These are phyloP conservation scores for Colletotrichum sp. DNA, from an alignment of 2,329 filamentous ascomycete species.

Conservation along the genomic window DNA sequence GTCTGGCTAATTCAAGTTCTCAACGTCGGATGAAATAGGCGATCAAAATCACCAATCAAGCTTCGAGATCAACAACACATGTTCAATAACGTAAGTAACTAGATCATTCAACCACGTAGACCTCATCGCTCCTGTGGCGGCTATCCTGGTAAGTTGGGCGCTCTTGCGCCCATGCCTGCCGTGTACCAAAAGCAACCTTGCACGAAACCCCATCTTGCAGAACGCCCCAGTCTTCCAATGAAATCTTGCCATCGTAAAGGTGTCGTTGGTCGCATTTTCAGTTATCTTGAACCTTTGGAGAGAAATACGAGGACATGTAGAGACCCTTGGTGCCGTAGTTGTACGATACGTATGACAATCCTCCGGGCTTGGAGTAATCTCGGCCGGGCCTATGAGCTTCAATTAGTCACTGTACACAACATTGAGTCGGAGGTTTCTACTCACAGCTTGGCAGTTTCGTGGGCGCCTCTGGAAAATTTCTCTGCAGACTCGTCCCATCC, in stretches of 20 bases:
- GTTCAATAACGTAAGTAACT: neutral
- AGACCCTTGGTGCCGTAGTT: neutral
- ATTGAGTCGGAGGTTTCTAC: neutral
- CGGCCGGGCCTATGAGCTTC: neutral
- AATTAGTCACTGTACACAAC: neutral
- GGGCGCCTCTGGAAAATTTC: neutral
- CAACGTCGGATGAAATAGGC: neutral
- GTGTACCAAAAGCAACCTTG: neutral
- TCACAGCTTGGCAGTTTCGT: neutral
- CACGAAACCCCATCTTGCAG: neutral
- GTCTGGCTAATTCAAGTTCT: neutral
- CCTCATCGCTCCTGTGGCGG: neutral
- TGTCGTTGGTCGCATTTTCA: neutral
- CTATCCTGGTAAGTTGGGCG: neutral
- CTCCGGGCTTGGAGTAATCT: conserved; percentile 4
- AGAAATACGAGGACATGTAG: conserved; percentile 15
- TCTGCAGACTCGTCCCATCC: conserved; percentile 3
- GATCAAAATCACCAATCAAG: neutral
- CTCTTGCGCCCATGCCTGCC: neutral
- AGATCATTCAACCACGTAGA: fast-evolving
- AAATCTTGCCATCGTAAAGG: neutral
- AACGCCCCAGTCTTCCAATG: neutral
- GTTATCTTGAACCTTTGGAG: neutral
- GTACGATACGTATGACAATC: neutral
- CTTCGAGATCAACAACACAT: neutral